Evolutionary conservation across 1,139 yeast genomes (phyloP), one percentile per base, ranked within the genome.

Genomic region (Debaryomyces subglobosus): DNA sequence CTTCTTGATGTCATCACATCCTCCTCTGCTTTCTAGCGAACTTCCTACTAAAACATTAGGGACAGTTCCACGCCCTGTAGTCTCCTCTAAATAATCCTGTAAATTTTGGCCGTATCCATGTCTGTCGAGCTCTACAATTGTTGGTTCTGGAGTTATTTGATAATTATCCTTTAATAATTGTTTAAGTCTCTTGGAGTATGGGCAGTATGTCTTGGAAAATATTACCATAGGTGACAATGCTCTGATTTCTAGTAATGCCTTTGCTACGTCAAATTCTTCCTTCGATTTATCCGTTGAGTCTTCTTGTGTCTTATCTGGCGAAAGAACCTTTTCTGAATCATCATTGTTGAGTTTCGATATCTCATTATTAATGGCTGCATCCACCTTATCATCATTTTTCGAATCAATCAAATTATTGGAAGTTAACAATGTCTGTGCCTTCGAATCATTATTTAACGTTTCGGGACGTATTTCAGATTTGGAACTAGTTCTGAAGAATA

Each of bases 41-140:
- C 82, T 81, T 41, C 86, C 86, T 46, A 87, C 73, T 45, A 86
- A 69, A 16, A 87, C 75, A 57, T 87, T 87, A 25, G 95, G 95
- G 4, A 87, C 95, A 0, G 94, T 86, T 18, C 62, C 65, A 60
- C 94, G 76, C 3, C 86, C 87, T 2, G 88, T 76, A 44, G 76
- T 67, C 43, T 74, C 72, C 10, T 74, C 82, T 48, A 87, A 72
- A 63, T 82, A 82, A 13, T 69, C 76, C 63, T 86, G 94, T 52
- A 87, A 71, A 49, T 76, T 81, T 12, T 67, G 63, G 1, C 94
- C 94, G 59, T 84, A 79, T 43, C 79, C 77, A 64, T 91, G 96
- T 60, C 74, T 77, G 67, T 94, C 98, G 48, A 94, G 77, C 63
- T 94, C 98, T 24, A 92, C 90, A 43, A 89, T 78, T 10, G 75